These are phyloP conservation scores for Xylariaceae sp. DNA, from an alignment of 2,329 filamentous ascomycete genomes.

Conservation along the genomic window DNA sequence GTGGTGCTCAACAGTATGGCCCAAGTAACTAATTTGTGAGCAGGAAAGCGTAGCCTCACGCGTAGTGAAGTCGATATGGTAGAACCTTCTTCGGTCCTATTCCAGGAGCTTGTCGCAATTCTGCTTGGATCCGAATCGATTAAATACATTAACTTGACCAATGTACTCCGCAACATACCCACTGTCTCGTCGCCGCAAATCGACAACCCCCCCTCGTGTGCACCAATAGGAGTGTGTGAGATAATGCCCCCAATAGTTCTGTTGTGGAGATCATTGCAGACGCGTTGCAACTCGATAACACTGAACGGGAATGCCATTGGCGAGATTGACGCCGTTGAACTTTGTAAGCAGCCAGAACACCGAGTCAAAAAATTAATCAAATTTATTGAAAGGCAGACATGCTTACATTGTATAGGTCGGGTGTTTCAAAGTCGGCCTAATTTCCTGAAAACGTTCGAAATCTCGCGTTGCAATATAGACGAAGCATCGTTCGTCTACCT, in stretches of 20 bases:
- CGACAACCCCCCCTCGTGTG: constrained; percentile 2
- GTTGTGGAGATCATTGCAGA: constrained; percentile 54
- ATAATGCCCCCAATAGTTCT: constrained; percentile 58
- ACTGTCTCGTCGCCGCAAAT: constrained; percentile 30
- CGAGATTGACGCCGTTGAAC: constrained; percentile 54
- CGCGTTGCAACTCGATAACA: constrained; percentile 58
- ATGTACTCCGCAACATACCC: constrained; percentile 44
- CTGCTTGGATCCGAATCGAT: constrained; percentile 63
- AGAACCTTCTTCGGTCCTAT: constrained; percentile 57
- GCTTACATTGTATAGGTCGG: constrained; percentile 32
- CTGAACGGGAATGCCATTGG: constrained; percentile 59
- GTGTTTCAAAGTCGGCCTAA: constrained; percentile 42
- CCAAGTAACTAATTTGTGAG: constrained; percentile 31
- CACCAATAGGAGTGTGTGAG: constrained; percentile 42
- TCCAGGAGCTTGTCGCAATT: constrained; percentile 63
- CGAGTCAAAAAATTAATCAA: too few relatives aligned
- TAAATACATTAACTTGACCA: constrained; percentile 60
- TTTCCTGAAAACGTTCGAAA: constrained; percentile 55
- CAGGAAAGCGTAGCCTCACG: constrained; percentile 50
- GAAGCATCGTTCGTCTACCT: constrained; percentile 56
- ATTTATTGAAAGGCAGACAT: background rate
- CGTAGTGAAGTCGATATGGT: constrained; percentile 56
- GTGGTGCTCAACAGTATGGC: background rate
- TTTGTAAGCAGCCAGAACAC: constrained; percentile 47
- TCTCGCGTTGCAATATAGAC: constrained; percentile 59